A percentile compares a stretch with the other conserved stretches of the same genome.
These are phyloP conservation scores for Chytridium lagenaria DNA, from an alignment of 371 early-diverging fungal genomes.

Conservation along the genomic window DNA sequence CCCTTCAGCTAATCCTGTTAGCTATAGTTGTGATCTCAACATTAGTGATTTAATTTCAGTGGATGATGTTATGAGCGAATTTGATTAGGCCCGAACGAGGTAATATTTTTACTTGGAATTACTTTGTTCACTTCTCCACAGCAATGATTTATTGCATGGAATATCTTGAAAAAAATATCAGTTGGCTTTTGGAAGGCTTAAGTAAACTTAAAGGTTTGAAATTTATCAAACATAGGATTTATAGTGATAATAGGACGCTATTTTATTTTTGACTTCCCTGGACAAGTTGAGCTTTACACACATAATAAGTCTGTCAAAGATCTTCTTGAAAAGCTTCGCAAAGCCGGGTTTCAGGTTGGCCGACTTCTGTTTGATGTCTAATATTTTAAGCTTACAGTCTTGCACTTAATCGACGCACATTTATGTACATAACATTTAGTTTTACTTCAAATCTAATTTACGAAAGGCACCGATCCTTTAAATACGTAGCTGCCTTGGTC, in stretches of 20 bases:
- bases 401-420: slow-evolving; percentile 62
- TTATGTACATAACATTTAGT: slow-evolving; percentile 42
- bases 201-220: slow-evolving; percentile 46
- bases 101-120: slow-evolving; percentile 30
- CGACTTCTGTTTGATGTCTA: slow-evolving; percentile 9
- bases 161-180: slow-evolving; percentile 62
- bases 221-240: not conserved
- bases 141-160: slow-evolving; percentile 65
- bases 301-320: slow-evolving; percentile 86
- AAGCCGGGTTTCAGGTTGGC: slow-evolving; percentile 70
- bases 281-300: slow-evolving; percentile 99
- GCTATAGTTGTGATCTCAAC: slow-evolving; percentile 68
- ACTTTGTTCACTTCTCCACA: slow-evolving; percentile 28
- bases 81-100: slow-evolving; percentile 71
- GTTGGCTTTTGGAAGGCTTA: slow-evolving; percentile 53
- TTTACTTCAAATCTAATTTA: not conserved
- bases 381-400: slow-evolving; percentile 45
- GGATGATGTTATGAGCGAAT: slow-evolving; percentile 65
- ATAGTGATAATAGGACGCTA: slow-evolving; percentile 68
- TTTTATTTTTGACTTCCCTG: slow-evolving; percentile 98
- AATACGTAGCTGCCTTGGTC: slow-evolving; percentile 58
- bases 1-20: slow-evolving; percentile 1
- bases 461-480: slow-evolving; percentile 45
- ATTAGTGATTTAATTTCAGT: slow-evolving; percentile 65
- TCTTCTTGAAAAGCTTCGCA: slow-evolving; percentile 77